These are phyloP conservation scores for Hypoxylon cercidicola DNA, from an alignment of 495 filamentous ascomycete species.

Conservation along the genomic window DNA sequence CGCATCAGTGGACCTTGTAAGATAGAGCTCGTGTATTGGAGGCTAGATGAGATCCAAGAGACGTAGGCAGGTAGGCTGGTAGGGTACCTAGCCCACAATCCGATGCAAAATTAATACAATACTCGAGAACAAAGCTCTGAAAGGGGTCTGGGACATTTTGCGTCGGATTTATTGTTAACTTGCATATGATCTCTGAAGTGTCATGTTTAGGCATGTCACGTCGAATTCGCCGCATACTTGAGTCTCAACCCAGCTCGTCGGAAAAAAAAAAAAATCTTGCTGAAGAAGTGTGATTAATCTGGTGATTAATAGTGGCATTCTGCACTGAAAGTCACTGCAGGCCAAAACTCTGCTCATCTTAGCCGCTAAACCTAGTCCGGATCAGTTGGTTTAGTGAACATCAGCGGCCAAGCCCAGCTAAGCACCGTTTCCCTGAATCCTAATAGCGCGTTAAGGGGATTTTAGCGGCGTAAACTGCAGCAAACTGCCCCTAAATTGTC, in stretches of 20 bases:
- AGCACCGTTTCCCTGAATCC: conserved; percentile 12
- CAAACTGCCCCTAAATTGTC: conserved; percentile 29
- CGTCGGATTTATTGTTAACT: neutral
- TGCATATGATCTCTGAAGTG: too few species aligned
- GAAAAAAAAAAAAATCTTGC: conserved; percentile 16
- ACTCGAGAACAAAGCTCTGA: neutral
- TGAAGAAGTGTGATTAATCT: conserved; percentile 12
- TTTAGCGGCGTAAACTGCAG: conserved; percentile 23
- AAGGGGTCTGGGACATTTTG: neutral
- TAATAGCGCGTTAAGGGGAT: conserved; percentile 19
- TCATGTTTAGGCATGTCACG: conserved; percentile 24
- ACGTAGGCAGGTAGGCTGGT: too few species aligned
- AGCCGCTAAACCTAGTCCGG: conserved; percentile 33
- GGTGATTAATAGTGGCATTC: too few species aligned
- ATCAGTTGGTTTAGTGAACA: conserved; percentile 14
- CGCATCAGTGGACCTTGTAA: conserved; percentile 35
- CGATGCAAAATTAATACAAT: conserved; percentile 7
- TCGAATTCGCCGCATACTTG: conserved; percentile 35
- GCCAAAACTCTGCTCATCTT: conserved; percentile 16
- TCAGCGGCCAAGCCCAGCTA: neutral
- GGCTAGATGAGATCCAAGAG: neutral
- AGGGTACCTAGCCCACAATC: neutral
- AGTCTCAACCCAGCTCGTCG: conserved; percentile 31
- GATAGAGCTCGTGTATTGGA: neutral
- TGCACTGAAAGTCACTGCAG: conserved; percentile 6